Conservation (phyloP, 2,329 filamentous ascomycete genomes). For the Monosporascus sp. region DNA sequence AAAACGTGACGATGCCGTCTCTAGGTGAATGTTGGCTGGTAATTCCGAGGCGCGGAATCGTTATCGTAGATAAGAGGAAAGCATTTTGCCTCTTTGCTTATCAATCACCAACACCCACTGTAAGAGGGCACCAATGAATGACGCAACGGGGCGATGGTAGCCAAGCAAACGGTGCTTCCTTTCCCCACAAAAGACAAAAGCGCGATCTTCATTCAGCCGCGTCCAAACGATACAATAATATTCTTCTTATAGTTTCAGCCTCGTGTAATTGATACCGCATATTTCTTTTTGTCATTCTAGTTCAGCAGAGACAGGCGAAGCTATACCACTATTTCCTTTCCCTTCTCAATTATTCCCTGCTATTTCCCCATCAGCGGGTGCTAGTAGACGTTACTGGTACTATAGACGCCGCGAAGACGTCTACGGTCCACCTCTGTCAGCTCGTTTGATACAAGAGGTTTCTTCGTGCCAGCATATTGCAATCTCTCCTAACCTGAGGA, state of each 20-base stretch:
- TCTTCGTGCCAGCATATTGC: too few relatives aligned
- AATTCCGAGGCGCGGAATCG: background rate
- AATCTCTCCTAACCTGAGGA: too few relatives aligned
- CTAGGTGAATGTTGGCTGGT: background rate
- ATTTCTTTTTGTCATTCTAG: too few relatives aligned
- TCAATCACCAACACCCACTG: background rate
- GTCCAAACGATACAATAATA: background rate
- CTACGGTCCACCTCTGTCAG: too few relatives aligned
- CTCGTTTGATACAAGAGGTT: too few relatives aligned
- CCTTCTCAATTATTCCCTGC: too few relatives aligned
- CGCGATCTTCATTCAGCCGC: background rate
- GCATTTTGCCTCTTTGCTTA: background rate
- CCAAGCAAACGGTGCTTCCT: background rate
- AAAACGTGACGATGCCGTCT: background rate
- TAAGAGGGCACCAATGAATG: background rate
- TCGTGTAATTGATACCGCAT: too few relatives aligned
- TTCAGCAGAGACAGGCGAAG: too few relatives aligned
- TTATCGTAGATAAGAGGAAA: background rate
- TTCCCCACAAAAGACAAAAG: background rate
- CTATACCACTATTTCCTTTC: too few relatives aligned
- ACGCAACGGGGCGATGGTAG: background rate
- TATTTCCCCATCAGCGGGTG: too few relatives aligned
- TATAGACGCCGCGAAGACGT: too few relatives aligned
- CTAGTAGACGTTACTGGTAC: too few relatives aligned
- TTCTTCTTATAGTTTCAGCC: background rate